These are phyloP conservation scores for Przewalskia tangutica DNA, from an alignment of 257 asterid species.

Conservation along the genomic window DNA sequence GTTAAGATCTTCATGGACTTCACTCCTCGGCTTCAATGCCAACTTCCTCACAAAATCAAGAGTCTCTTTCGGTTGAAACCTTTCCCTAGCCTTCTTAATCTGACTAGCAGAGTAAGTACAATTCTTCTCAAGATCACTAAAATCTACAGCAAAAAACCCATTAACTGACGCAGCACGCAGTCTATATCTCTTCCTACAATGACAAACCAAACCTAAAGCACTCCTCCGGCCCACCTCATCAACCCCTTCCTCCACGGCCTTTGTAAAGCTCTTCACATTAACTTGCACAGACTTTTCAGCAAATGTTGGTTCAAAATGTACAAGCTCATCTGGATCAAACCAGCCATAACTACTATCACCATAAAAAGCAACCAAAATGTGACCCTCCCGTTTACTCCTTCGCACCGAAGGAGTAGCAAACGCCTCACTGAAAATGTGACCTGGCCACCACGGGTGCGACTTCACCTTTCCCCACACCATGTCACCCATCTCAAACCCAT, in stretches of 20 bases:
- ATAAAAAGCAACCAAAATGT: constrained; percentile 83
- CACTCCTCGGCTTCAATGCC: constrained; percentile 47
- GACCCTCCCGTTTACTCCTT: constrained; percentile 62
- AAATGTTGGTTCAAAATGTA: constrained; percentile 68
- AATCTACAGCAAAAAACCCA: constrained; percentile 57
- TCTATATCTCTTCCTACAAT: constrained; percentile 57
- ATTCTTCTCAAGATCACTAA: constrained; percentile 54
- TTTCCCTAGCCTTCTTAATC: constrained; percentile 57
- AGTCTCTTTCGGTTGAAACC: constrained; percentile 52
- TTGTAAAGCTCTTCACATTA: constrained; percentile 35
- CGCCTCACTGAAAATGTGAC: constrained; percentile 61
- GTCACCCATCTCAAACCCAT: constrained; percentile 71
- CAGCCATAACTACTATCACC: constrained; percentile 96
- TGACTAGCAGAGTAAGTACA: constrained; percentile 46
- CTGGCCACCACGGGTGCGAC: constrained; percentile 99
- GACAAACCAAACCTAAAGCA: constrained; percentile 66
- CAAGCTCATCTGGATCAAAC: constrained; percentile 69
- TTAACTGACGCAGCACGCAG: constrained; percentile 44
- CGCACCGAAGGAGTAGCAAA: constrained; percentile 62
- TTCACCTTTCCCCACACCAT: constrained; percentile 99
- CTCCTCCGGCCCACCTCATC: constrained; percentile 70
- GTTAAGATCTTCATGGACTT: constrained; percentile 23
- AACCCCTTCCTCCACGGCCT: constrained; percentile 81
- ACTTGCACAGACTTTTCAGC: constrained; percentile 69
- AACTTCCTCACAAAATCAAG: constrained; percentile 38